These are phyloP conservation scores for Tetrapisispora phaffii DNA, from an alignment of 805 yeast genomes.

Conservation along the genomic window DNA sequence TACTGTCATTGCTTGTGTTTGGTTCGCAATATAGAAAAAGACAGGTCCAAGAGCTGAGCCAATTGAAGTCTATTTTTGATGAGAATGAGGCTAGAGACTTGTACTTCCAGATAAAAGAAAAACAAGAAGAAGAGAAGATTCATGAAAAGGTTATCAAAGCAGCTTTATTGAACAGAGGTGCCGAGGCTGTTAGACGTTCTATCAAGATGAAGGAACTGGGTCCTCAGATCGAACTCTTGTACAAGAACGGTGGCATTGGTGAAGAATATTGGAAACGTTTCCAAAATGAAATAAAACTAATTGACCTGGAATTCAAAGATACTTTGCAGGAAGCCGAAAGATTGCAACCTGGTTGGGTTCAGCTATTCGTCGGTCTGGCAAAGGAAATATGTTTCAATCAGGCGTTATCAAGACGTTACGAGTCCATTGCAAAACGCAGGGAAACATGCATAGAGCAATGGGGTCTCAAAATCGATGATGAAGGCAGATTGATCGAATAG, in stretches of 20 bases:
- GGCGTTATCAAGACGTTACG: constrained; percentile 70
- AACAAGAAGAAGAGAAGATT: constrained; percentile 36
- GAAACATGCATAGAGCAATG: constrained; percentile 23
- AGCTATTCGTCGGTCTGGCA: constrained; percentile 60
- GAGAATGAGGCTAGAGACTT: constrained; percentile 57
- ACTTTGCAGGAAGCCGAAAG: constrained; percentile 65
- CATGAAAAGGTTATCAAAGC: constrained; percentile 72
- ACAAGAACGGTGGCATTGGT: constrained; percentile 84
- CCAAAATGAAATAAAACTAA: constrained; percentile 64
- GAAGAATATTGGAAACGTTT: constrained; percentile 79
- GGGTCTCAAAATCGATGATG: constrained; percentile 24
- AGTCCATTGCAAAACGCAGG: constrained; percentile 34
- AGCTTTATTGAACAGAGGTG: constrained; percentile 60
- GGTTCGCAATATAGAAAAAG: constrained; percentile 60
- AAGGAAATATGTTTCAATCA: constrained; percentile 89
- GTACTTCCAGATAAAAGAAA: constrained; percentile 44
- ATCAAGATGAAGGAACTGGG: constrained; percentile 73
- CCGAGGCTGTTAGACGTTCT: constrained; percentile 78
- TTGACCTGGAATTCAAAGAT: constrained; percentile 72
- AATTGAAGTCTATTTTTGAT: constrained; percentile 64
- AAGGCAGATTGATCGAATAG: constrained; percentile 21
- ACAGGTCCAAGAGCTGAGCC: constrained; percentile 38
- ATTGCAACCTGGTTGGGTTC: constrained; percentile 73
- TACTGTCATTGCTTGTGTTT: constrained; percentile 58
- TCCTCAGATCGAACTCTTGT: constrained; percentile 56